phyloP scores from a whole-genome alignment of 2,329 filamentous ascomycete genomes.

The Cryphonectria radicalis region DNA sequence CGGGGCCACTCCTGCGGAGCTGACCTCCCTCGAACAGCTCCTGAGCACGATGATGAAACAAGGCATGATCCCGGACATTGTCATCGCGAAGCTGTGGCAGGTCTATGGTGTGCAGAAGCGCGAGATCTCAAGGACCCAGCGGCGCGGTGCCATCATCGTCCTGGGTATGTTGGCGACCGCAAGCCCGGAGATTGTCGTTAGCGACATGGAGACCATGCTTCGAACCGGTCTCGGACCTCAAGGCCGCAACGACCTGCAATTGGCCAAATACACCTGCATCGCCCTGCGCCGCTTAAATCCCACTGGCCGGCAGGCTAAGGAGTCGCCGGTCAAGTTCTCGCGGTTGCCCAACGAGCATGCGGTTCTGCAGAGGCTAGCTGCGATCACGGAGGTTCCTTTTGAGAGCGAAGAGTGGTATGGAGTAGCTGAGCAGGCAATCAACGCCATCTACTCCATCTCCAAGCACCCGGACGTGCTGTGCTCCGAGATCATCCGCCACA shows the following conservation, averaged over 20 bases:
- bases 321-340: conserved; percentile 69
- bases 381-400: conserved; percentile 82
- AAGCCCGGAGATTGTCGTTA: conserved; percentile 88
- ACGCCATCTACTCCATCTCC: conserved; percentile 90
- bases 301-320: conserved; percentile 77
- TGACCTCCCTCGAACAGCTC: conserved; percentile 93
- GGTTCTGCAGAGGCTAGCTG: conserved; percentile 77
- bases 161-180: conserved; percentile 95
- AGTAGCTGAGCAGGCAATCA: conserved; percentile 93
- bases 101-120: conserved; percentile 94
- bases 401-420: conserved; percentile 97
- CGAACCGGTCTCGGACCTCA: conserved; percentile 83
- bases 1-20: conserved; percentile 88
- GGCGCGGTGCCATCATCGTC: conserved; percentile 92
- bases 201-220: conserved; percentile 93
- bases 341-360: conserved; percentile 92
- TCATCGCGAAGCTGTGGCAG: conserved; percentile 93
- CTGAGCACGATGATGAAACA: conserved; percentile 98
- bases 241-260: conserved; percentile 79
- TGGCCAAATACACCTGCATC: conserved; percentile 95
- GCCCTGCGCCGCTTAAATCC: conserved; percentile 91
- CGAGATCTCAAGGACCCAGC: conserved; percentile 89
- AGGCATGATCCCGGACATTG: conserved; percentile 80
- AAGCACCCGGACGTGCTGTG: conserved; percentile 94
- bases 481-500: conserved; percentile 85